phyloP scores from a whole-genome alignment of 768 basidiomycete genomes.

The Lentinula aciculospora region DNA sequence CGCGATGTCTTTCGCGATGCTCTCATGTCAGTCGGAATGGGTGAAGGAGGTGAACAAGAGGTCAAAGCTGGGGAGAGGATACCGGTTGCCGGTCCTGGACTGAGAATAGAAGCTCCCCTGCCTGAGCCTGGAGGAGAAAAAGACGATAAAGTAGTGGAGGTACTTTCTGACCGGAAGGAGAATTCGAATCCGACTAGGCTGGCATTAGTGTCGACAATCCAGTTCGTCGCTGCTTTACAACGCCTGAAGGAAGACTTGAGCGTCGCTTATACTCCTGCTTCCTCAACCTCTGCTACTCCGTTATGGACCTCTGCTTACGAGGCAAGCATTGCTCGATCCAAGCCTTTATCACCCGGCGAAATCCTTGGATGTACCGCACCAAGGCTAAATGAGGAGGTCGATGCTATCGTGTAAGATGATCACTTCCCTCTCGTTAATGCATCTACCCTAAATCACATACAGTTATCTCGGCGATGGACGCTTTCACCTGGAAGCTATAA shows the following conservation, averaged over 20 bases:
- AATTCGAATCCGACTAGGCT: conserved; percentile 50
- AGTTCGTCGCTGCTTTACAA: conserved; percentile 93
- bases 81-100: conserved; percentile 30
- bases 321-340: conserved; percentile 73
- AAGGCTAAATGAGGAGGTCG: conserved; percentile 61
- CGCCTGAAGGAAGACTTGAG: conserved; percentile 76
- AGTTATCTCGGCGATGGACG: conserved; percentile 98
- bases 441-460: neutral
- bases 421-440: neutral
- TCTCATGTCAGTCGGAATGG: conserved; percentile 53
- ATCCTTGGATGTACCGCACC: conserved; percentile 97
- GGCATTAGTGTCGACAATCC: conserved; percentile 94
- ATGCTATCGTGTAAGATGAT: conserved; percentile 87
- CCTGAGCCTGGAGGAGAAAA: conserved; percentile 6
- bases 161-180: neutral
- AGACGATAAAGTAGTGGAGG: conserved; percentile 4
- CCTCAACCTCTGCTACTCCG: conserved; percentile 12
- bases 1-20: conserved; percentile 58
- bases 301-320: conserved; percentile 67
- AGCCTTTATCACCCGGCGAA: conserved; percentile 94
- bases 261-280: conserved; percentile 23
- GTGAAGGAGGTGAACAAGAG: conserved; percentile 32
- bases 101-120: conserved; percentile 54
- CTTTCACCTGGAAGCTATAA: conserved; percentile 97
- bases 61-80: conserved; percentile 41